Conservation (phyloP, 805 yeast genomes). For the Debaryomyces tyrocola region DNA sequence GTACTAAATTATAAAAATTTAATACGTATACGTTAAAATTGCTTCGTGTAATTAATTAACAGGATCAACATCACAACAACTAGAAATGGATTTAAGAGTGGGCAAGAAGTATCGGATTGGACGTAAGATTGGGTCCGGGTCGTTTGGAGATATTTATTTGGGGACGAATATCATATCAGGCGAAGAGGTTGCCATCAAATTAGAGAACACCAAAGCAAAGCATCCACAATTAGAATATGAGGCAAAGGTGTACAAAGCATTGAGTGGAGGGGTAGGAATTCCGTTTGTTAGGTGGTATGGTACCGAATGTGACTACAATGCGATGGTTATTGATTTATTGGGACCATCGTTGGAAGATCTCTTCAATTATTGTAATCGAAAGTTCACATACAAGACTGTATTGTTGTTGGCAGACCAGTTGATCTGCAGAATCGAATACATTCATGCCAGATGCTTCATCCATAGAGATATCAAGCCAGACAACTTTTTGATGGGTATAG, state of each 20-base stretch:
- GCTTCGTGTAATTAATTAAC: too few species aligned
- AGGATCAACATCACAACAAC: background rate
- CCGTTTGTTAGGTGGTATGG: slow-evolving; percentile 95
- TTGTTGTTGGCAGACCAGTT: slow-evolving; percentile 91
- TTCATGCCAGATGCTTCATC: slow-evolving; percentile 91
- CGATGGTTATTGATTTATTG: slow-evolving; percentile 92
- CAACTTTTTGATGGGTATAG: slow-evolving; percentile 84
- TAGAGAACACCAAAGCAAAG: slow-evolving; percentile 85
- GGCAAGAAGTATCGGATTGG: slow-evolving; percentile 95
- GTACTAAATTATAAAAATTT: too few species aligned
- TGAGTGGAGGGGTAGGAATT: slow-evolving; percentile 95
- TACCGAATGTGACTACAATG: slow-evolving; percentile 92
- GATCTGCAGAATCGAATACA: slow-evolving; percentile 89
- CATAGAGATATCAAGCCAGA: slow-evolving; percentile 86
- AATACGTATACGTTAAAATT: too few species aligned
- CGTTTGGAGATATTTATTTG: slow-evolving; percentile 94
- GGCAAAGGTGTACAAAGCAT: slow-evolving; percentile 90
- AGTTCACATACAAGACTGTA: slow-evolving; percentile 91
- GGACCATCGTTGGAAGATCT: slow-evolving; percentile 96
- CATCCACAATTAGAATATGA: slow-evolving; percentile 98
- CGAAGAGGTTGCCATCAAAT: slow-evolving; percentile 95
- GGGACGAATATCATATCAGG: slow-evolving; percentile 93
- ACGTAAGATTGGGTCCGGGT: slow-evolving; percentile 94
- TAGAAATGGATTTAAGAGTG: slow-evolving; percentile 25
- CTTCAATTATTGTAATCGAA: slow-evolving; percentile 93